phyloP scores from a whole-genome alignment of 495 filamentous ascomycete species.

The Filosporella fistucella region DNA sequence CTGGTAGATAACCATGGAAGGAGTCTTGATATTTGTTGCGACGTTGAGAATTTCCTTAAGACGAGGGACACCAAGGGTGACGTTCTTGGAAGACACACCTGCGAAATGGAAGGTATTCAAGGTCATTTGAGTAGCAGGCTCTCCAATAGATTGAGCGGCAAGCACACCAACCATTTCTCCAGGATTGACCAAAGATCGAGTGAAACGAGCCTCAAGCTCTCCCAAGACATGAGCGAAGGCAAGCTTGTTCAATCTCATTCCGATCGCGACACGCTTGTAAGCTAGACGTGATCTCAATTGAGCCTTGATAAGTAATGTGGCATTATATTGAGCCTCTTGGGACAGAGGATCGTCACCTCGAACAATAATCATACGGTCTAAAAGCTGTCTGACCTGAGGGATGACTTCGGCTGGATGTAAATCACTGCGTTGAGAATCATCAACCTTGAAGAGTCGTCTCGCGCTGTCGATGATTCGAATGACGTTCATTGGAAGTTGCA shows the following conservation, averaged over 20 bases:
- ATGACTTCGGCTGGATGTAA: conserved; percentile 87
- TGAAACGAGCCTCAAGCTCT: conserved; percentile 83
- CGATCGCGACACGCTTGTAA: conserved; percentile 82
- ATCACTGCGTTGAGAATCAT: conserved; percentile 78
- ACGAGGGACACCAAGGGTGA: conserved; percentile 97
- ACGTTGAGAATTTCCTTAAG: conserved; percentile 99
- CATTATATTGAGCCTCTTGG: conserved; percentile 78
- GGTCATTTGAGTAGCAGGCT: conserved; percentile 99
- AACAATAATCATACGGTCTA: conserved; percentile 76
- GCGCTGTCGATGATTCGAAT: conserved; percentile 86
- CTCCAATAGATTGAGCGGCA: conserved; percentile 96
- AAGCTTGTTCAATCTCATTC: conserved; percentile 81
- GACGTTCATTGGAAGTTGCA: conserved; percentile 91
- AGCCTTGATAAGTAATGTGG: conserved; percentile 86
- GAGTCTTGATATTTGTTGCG: conserved; percentile 96
- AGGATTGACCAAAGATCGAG: conserved; percentile 71
- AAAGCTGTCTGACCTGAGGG: conserved; percentile 68
- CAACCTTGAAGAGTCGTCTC: conserved; percentile 84
- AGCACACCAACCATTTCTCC: conserved; percentile 99
- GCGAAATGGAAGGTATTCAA: conserved; percentile 99
- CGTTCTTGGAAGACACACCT: conserved; percentile 99
- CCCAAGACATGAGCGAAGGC: conserved; percentile 92
- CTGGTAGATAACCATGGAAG: conserved; percentile 93
- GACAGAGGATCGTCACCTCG: conserved; percentile 80
- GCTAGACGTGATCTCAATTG: conserved; percentile 85